Evolutionary conservation across 1,284 basidiomycete species (phyloP), one percentile per base, ranked within the genome.

Genomic region (Hypsizygus ulmarius): DNA sequence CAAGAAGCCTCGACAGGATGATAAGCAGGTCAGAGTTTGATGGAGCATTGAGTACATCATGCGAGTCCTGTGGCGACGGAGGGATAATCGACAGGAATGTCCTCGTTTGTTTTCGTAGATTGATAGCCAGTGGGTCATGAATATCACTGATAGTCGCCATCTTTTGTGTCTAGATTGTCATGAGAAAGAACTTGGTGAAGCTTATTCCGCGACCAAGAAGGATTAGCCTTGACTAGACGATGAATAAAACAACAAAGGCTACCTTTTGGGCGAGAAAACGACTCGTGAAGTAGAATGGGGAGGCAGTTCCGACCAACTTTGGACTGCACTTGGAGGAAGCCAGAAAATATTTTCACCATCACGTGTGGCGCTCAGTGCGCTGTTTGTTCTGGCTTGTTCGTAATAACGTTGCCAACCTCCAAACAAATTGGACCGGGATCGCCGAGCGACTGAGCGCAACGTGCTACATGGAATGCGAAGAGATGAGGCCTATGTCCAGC

Each of bases 91-190:
- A 61, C 35, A 78, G 58, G 29, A 85, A 57, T 9, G 60, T 57
- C 46, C 56, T 62, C 9, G 71, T 77, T 59, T 84, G 83, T 53
- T 72, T 69, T 42, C 59, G 60, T 44, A 84, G 62, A 60, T 86
- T 74, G 56, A 85, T 73, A 18, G 67, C 56, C 41, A 84, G 71
- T 54, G 71, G 70, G 60, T 72, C 64, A 60, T 69, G 65, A 64
- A 62, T 57, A 54, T 43, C 56, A 58, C 54, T 52, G 50, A 34
- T 49, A 18, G 27, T 32, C 27, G 45, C 32, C 59, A 57, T 58
- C 44, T 55, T 57, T 49, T 45, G 47, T 14, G 45, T 43, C 39
- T 53, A 43, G 19, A 45, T 30, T 36, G 45, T 48, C 30, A 43
- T 51, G 38, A 28, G 16, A 10, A 10, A 6, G 40, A 27, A 28